Percentiles rank a stretch among this genome's conserved stretches.
Evolutionary conservation across 768 basidiomycete species (phyloP).

Genomic region (Xanthoconium stramineum): DNA sequence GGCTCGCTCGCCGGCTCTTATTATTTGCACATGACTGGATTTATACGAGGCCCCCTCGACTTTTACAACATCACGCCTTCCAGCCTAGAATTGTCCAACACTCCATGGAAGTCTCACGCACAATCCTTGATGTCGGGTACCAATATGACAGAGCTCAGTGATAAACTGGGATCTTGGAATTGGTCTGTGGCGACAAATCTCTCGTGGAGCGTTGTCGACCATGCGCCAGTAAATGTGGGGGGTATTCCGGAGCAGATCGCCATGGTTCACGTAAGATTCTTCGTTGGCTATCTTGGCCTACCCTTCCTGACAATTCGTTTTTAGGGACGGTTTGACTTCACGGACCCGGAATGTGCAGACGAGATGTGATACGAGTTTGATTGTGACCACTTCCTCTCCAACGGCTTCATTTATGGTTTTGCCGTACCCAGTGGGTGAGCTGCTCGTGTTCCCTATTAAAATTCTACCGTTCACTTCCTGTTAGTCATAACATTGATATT

Average conservation of each 20-base stretch:
- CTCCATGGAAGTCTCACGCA: conserved; percentile 51
- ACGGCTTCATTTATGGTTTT: conserved; percentile 76
- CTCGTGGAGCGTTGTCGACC: conserved; percentile 65
- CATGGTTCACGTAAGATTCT: conserved; percentile 59
- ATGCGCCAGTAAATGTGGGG: conserved; percentile 37
- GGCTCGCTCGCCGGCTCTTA: conserved; percentile 54
- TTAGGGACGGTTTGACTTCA: conserved; percentile 73
- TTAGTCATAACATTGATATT: conserved; percentile 59
- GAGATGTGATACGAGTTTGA: conserved; percentile 71
- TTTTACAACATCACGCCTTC: conserved; percentile 64
- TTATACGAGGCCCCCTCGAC: conserved; percentile 59
- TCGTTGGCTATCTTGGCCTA: conserved; percentile 1
- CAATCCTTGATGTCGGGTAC: conserved; percentile 46
- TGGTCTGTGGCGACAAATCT: conserved; percentile 65
- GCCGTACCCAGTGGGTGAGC: conserved; percentile 61
- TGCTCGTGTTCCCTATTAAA: not conserved
- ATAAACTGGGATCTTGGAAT: conserved; percentile 59
- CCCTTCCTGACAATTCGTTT: not conserved
- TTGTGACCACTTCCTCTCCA: conserved; percentile 69
- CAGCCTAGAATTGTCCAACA: conserved; percentile 33
- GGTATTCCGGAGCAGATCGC: conserved; percentile 47
- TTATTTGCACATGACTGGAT: conserved; percentile 75
- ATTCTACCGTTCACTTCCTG: not conserved
- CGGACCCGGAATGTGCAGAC: conserved; percentile 46
- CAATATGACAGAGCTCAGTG: conserved; percentile 49